Evolutionary conservation across 23 red algal species (phyloP), one percentile per base, ranked within the genome.

Genomic region (Porphyridium purpureum): DNA sequence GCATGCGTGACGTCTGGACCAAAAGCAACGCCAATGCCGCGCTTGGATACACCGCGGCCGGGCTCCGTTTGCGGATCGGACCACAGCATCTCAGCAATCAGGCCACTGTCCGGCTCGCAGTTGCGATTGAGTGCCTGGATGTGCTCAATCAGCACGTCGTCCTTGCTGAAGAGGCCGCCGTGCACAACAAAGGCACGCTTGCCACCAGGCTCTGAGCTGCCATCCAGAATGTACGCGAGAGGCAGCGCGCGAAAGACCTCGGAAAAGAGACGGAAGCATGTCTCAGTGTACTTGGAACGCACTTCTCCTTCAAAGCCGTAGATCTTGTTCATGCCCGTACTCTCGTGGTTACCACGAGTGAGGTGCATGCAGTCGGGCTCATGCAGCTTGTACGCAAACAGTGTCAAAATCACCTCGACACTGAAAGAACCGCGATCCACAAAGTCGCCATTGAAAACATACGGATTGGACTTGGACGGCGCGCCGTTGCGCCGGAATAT

Each of bases 401-500:
- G 51, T 14, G 79, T 85, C 15, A 85, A 35, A 26, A 98, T 85
- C 14, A 98, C 79, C 60, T 98, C 90, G 0, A 98, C 90, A 61
- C 79, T 86, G 30, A 83, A 98, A 6, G 72, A 81, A 23, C 90
- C 90, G 4, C 90, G 54, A 46, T 98, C 90, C 5, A 98, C 90
- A 76, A 98, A 98, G 60, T 98, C 90, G 27, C 90, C 90, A 49
- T 98, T 98, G 60, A 98, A 98, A 31, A 98, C 35, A 33, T 98
- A 98, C 24, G 90, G 90, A 46, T 98, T 98, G 26, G 67, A 55
- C 4, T 57, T 67, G 15, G 70, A 80, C 24, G 90, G 90, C 27
- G 82, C 53, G 21, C 80, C 90, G 74, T 98, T 98, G 26, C 62
- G 55, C 29, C 81, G 42, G 34, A 98, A 98, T 44, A 98, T 86